These are phyloP conservation scores for Suillus subluteus DNA, from an alignment of 768 basidiomycete species.

Conservation along the genomic window DNA sequence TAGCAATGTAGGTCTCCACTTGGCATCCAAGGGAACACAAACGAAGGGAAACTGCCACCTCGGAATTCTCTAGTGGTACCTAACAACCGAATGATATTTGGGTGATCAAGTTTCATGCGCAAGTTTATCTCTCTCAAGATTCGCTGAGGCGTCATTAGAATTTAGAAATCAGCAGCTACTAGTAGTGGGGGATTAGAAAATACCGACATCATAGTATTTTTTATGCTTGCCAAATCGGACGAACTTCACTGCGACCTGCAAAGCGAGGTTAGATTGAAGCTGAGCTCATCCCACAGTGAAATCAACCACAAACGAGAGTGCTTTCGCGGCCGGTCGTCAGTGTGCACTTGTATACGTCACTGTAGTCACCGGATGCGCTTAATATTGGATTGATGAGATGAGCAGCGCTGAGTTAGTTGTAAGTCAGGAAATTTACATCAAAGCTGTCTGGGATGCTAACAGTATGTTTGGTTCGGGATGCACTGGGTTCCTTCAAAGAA, in stretches of 20 bases:
- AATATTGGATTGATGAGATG: background rate
- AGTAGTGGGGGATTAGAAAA: background rate
- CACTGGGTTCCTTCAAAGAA: background rate
- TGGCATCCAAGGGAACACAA: conserved; percentile 3
- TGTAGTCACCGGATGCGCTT: background rate
- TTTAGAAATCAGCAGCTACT: background rate
- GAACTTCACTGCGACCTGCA: background rate
- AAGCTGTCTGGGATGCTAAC: background rate
- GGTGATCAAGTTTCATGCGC: background rate
- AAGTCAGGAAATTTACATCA: background rate
- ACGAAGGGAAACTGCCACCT: background rate
- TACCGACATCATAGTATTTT: background rate
- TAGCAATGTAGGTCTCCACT: conserved; percentile 4
- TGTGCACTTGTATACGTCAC: background rate
- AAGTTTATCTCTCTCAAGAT: background rate
- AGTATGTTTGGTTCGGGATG: background rate
- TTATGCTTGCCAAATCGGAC: background rate
- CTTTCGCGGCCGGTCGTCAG: background rate
- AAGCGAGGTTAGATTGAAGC: background rate
- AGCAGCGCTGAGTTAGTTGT: background rate
- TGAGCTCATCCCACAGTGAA: background rate
- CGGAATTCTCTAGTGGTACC: background rate
- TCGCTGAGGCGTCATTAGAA: background rate
- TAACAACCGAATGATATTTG: background rate
- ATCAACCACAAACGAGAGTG: background rate